phyloP scores from a whole-genome alignment of 2,329 filamentous ascomycete genomes.

The Tympanopsis confertula region DNA sequence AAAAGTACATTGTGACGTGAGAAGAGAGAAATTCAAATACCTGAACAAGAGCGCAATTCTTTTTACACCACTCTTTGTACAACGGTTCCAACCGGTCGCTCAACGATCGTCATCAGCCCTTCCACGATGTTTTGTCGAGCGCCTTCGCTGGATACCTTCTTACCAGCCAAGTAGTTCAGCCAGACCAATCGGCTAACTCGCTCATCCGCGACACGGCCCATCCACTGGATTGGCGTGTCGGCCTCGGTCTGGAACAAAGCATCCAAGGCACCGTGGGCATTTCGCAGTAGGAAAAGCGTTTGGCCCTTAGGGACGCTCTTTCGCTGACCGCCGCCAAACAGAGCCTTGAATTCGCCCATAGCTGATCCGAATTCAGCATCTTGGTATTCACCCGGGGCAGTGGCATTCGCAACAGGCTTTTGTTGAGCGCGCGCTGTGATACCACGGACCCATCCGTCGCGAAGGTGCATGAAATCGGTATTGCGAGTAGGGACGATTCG shows the following conservation, averaged over 20 bases:
- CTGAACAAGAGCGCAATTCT: too few relatives aligned
- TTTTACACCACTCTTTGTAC: conserved; percentile 39
- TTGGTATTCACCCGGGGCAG: conserved; percentile 15
- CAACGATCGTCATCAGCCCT: conserved; percentile 47
- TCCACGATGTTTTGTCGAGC: conserved; percentile 50
- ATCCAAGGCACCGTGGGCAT: conserved; percentile 35
- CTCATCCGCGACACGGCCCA: conserved; percentile 46
- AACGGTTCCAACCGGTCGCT: conserved; percentile 49
- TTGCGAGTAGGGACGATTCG: not conserved
- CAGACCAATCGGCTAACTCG: conserved; percentile 47
- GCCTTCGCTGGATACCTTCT: conserved; percentile 49
- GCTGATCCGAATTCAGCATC: conserved; percentile 45
- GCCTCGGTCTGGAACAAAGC: conserved; percentile 26
- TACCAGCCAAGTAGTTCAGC: conserved; percentile 51
- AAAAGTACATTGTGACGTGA: too few relatives aligned
- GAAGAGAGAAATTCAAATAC: too few relatives aligned
- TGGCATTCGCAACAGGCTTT: not conserved
- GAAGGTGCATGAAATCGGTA: conserved; percentile 48
- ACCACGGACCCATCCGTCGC: conserved; percentile 54
- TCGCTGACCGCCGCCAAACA: conserved; percentile 36
- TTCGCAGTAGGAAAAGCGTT: conserved; percentile 40
- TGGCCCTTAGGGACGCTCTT: conserved; percentile 47
- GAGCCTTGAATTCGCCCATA: conserved; percentile 44
- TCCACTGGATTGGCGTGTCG: conserved; percentile 13
- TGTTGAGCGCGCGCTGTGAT: conserved; percentile 43